These are phyloP conservation scores for Geotrichum fermentans DNA, from an alignment of 1,139 yeast genomes.

Conservation along the genomic window DNA sequence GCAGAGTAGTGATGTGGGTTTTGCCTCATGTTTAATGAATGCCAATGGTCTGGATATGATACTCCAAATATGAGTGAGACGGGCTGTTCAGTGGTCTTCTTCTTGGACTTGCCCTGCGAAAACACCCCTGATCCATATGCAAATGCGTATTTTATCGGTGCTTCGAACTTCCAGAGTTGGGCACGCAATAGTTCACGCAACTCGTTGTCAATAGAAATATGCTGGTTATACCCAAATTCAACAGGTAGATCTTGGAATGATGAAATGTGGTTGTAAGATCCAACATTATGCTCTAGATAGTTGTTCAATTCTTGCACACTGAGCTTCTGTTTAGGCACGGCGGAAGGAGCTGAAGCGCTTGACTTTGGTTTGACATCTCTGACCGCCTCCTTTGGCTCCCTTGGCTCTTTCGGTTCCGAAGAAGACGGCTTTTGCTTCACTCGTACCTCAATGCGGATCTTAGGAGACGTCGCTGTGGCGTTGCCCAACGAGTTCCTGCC, in stretches of 20 bases:
- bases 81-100: slow-evolving; percentile 23
- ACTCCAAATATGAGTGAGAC: slow-evolving; percentile 84
- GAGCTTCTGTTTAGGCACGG: neutral
- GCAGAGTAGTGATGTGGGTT: slow-evolving; percentile 73
- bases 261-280: slow-evolving; percentile 30
- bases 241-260: slow-evolving; percentile 49
- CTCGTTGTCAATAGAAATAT: slow-evolving; percentile 45
- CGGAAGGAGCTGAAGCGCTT: neutral
- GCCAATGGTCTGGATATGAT: slow-evolving; percentile 68
- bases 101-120: slow-evolving; percentile 51
- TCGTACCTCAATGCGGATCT: slow-evolving; percentile 3
- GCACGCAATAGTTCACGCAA: slow-evolving; percentile 46
- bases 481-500: neutral
- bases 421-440: neutral
- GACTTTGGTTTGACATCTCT: neutral
- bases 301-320: slow-evolving; percentile 12
- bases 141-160: slow-evolving; percentile 69
- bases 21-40: slow-evolving; percentile 58
- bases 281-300: slow-evolving; percentile 29
- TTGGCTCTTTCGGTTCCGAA: no score
- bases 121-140: slow-evolving; percentile 97
- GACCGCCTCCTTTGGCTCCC: no score
- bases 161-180: slow-evolving; percentile 54
- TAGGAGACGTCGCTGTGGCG: neutral
- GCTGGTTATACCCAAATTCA: slow-evolving; percentile 56